A percentile compares a stretch with the other conserved stretches of the same genome.
Conservation (phyloP, 345 rosid species). For the Eucalyptus victrix region DNA sequence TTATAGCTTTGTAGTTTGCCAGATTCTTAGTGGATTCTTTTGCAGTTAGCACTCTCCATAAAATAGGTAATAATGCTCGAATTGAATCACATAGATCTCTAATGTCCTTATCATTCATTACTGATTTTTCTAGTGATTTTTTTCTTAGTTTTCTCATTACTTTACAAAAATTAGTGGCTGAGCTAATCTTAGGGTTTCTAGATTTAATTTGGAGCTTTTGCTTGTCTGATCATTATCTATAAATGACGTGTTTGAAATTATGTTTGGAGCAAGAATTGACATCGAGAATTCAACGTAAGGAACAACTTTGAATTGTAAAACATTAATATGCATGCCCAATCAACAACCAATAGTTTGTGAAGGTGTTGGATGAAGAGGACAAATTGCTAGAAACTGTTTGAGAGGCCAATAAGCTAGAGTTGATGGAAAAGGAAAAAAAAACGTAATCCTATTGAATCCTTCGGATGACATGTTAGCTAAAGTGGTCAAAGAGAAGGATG, state of each 20-base stretch:
- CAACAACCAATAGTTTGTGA: not conserved
- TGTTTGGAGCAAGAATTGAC: not conserved
- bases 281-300: not conserved
- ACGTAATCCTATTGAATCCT: not conserved
- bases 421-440: not conserved
- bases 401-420: not conserved
- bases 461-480: not conserved
- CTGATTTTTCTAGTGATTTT: not conserved
- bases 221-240: not conserved
- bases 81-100: not conserved
- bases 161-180: not conserved
- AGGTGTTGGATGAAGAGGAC: not conserved
- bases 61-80: accelerated
- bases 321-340: not conserved
- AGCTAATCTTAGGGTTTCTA: not conserved
- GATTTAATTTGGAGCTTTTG: not conserved
- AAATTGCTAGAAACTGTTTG: not conserved
- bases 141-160: not conserved
- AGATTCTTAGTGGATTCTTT: not conserved
- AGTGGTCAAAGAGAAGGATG: not conserved
- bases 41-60: accelerated
- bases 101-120: not conserved
- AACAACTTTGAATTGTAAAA: not conserved
- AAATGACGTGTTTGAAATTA: not conserved
- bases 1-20: not conserved